Percentiles rank a stretch among this genome's conserved stretches.
These are phyloP conservation scores for Capsicum pubescens DNA, from an alignment of 257 asterid genomes.

Conservation along the genomic window DNA sequence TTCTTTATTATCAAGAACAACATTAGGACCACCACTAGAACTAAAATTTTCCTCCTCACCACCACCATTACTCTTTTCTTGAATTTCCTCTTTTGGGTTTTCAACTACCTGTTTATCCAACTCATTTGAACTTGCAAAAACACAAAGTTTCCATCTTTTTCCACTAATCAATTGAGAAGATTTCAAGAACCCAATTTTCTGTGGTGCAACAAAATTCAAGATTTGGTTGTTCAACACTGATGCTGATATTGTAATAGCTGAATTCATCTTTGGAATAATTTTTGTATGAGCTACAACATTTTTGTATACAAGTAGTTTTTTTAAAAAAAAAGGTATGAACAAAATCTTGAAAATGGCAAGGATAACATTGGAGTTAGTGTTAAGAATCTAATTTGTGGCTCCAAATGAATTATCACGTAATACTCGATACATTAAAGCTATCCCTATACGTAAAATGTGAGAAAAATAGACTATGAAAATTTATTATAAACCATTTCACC, in stretches of 20 bases:
- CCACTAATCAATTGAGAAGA: constrained; percentile 26
- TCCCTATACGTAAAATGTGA: no score
- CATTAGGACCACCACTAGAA: constrained; percentile 41
- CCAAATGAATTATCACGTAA: not conserved
- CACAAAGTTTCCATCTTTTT: constrained; percentile 43
- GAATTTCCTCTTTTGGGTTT: constrained; percentile 41
- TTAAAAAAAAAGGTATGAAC: no score
- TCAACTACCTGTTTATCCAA: constrained; percentile 42
- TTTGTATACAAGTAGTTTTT: not conserved
- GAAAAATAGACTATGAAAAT: no score
- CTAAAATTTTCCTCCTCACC: constrained; percentile 31
- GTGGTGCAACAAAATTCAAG: not conserved
- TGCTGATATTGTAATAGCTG: constrained; percentile 17
- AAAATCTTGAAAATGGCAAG: not conserved
- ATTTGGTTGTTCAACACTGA: constrained; percentile 17
- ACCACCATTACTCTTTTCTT: constrained; percentile 22
- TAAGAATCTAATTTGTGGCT: not conserved
- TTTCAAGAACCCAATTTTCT: constrained; percentile 17
- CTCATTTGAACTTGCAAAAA: constrained; percentile 59
- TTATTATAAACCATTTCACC: no score
- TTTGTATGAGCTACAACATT: constrained; percentile 1
- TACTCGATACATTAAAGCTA: no score
- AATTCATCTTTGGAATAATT: not conserved
- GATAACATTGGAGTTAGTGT: not conserved
- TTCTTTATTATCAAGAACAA: constrained; percentile 61